These are phyloP conservation scores for Nitzschia sp. DNA, from an alignment of 108 stramenopile species.

Conservation along the genomic window DNA sequence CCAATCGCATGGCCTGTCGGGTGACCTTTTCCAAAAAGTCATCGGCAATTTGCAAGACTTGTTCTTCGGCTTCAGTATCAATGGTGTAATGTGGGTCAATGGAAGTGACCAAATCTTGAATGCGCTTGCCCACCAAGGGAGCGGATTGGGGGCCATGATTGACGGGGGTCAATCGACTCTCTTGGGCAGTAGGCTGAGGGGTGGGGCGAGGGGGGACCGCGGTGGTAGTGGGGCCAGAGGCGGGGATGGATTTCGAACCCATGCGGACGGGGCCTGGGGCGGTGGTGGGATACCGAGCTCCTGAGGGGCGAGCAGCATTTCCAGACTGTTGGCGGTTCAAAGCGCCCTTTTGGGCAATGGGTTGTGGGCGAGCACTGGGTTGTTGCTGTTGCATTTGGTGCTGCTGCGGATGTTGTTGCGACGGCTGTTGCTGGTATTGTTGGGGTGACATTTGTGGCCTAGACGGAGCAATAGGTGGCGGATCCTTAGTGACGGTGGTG, in stretches of 20 bases:
- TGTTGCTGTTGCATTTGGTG: constrained; percentile 35
- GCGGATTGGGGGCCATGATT: constrained; percentile 48
- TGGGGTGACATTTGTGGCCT: constrained; percentile 16
- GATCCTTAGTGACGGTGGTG: constrained; percentile 32
- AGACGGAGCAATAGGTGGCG: constrained; percentile 36
- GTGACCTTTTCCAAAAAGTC: constrained; percentile 79
- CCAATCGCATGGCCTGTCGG: constrained; percentile 52
- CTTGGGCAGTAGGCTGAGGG: constrained; percentile 42
- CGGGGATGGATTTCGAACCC: neutral
- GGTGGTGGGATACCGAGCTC: constrained; percentile 3
- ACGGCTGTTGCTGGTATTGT: constrained; percentile 27
- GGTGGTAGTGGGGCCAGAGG: neutral
- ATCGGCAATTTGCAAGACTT: constrained; percentile 71
- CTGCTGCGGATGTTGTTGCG: constrained; percentile 23
- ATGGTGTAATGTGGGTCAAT: constrained; percentile 77
- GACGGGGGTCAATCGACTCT: constrained; percentile 42
- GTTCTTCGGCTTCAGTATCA: constrained; percentile 75
- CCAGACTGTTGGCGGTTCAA: constrained; percentile 16
- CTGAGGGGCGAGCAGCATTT: neutral
- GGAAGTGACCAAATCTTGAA: constrained; percentile 53
- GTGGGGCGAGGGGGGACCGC: constrained; percentile 27
- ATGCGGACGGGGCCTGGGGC: neutral
- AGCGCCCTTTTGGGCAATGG: constrained; percentile 11
- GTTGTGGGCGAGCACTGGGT: constrained; percentile 16
- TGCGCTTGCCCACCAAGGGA: constrained; percentile 66